These are phyloP conservation scores for Phascolomyces articulosus DNA, from an alignment of 371 early-diverging fungal species.

Conservation along the genomic window DNA sequence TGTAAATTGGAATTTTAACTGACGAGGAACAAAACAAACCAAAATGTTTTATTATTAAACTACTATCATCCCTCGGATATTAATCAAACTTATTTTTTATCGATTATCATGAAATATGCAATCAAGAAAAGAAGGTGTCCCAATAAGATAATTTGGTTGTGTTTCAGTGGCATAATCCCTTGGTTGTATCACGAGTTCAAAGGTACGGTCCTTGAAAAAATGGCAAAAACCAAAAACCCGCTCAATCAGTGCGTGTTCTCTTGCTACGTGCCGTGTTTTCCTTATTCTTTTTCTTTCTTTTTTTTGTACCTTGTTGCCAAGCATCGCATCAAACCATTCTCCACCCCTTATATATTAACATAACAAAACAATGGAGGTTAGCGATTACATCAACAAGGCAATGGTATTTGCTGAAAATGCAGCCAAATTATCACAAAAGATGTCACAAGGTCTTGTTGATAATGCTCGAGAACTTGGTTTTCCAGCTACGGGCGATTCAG, in stretches of 20 bases:
- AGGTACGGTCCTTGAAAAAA: not conserved
- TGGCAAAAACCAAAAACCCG: not conserved
- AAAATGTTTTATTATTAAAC: not conserved
- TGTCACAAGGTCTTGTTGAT: constrained; percentile 85
- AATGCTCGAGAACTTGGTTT: constrained; percentile 87
- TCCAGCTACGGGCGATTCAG: constrained; percentile 60
- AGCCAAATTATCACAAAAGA: constrained; percentile 81
- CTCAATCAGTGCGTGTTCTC: not conserved
- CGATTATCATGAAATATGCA: not conserved
- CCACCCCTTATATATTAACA: not conserved
- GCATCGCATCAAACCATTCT: no score
- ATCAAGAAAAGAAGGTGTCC: no score
- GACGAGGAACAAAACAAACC: not conserved
- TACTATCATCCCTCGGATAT: not conserved
- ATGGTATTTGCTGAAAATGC: constrained; percentile 82
- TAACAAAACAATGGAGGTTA: constrained; percentile 39
- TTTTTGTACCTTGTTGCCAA: not conserved
- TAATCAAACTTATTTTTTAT: not conserved
- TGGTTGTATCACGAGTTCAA: not conserved
- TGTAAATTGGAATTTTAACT: not conserved
- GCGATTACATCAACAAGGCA: constrained; percentile 76
- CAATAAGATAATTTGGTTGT: no score
- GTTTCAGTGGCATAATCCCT: not conserved
- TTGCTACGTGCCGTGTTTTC: not conserved
- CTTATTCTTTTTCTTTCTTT: not conserved